Evolutionary conservation across 2,329 filamentous ascomycete species (phyloP).

Genomic region (Fusarium xylarioides): DNA sequence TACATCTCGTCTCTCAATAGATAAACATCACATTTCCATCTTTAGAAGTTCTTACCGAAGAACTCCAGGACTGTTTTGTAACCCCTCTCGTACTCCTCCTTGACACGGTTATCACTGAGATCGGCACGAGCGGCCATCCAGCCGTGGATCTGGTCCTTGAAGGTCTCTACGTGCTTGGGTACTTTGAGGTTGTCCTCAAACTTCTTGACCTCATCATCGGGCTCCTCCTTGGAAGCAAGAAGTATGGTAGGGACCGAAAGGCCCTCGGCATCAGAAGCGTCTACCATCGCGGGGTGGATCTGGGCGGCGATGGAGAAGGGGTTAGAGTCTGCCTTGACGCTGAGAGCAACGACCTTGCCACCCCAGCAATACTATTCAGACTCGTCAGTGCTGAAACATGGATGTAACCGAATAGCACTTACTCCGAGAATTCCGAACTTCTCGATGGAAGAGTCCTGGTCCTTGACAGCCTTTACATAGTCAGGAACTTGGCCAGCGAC

Average conservation of each 20-base stretch:
- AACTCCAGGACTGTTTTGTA: conserved; percentile 68
- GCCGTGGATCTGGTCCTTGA: conserved; percentile 73
- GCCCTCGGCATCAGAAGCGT: conserved; percentile 66
- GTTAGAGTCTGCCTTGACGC: conserved; percentile 59
- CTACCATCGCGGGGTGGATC: conserved; percentile 71
- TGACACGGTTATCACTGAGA: conserved; percentile 64
- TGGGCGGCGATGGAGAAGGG: conserved; percentile 64
- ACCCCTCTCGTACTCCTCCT: conserved; percentile 69
- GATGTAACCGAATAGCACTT: conserved; percentile 37
- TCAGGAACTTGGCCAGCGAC: conserved; percentile 61
- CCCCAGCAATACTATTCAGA: conserved; percentile 71
- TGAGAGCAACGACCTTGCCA: conserved; percentile 69
- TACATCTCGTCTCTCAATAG: not conserved
- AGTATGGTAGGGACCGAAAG: conserved; percentile 70
- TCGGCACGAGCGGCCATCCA: conserved; percentile 77
- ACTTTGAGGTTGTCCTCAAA: conserved; percentile 63
- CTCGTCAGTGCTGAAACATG: not conserved
- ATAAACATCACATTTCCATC: not conserved
- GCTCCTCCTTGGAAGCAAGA: conserved; percentile 73
- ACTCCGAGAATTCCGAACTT: conserved; percentile 70
- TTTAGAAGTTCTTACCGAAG: conserved; percentile 61
- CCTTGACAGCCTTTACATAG: conserved; percentile 63
- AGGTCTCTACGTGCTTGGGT: conserved; percentile 71
- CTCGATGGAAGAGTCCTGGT: conserved; percentile 62
- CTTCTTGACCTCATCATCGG: conserved; percentile 62